Conservation (phyloP, 352 stramenopile species). For the Phytophthora brassicae region DNA sequence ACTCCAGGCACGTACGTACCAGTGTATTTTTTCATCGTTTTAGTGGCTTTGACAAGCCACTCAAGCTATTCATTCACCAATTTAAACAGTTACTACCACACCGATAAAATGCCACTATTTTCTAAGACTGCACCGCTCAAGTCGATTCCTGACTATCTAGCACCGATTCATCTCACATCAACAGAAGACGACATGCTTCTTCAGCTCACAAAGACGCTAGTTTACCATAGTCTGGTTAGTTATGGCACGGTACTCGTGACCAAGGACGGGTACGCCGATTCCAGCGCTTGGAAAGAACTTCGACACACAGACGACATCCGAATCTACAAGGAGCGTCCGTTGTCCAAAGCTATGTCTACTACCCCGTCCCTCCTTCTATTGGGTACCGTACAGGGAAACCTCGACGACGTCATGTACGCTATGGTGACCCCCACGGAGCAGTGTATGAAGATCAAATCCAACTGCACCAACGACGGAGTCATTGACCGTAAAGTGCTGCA, state of each 20-base stretch:
- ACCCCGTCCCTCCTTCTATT: constrained; percentile 24
- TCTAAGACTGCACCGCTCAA: too few relatives aligned
- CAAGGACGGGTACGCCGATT: constrained; percentile 24
- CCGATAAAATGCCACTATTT: too few relatives aligned
- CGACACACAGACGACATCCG: constrained; percentile 22
- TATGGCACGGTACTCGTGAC: constrained; percentile 18
- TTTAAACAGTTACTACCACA: too few relatives aligned
- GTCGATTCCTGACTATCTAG: too few relatives aligned
- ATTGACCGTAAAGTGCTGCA: constrained; percentile 31
- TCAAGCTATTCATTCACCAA: too few relatives aligned
- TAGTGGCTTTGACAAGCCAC: too few relatives aligned
- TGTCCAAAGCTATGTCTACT: constrained; percentile 1
- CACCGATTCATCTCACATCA: too few relatives aligned
- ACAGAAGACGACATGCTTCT: too few relatives aligned
- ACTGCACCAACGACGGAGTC: constrained; percentile 38
- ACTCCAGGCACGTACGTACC: too few relatives aligned
- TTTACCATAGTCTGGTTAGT: too few relatives aligned
- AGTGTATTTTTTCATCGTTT: too few relatives aligned
- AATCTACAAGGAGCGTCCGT: constrained; percentile 28
- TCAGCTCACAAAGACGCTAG: too few relatives aligned
- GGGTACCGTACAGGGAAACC: constrained; percentile 24
- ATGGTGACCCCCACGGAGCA: constrained; percentile 26
- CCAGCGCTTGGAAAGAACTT: constrained; percentile 31
- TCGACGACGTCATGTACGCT: constrained; percentile 58
- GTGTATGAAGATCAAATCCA: constrained; percentile 36